phyloP scores from a whole-genome alignment of 164 flowering plant species.

The Tetracentron sinense region DNA sequence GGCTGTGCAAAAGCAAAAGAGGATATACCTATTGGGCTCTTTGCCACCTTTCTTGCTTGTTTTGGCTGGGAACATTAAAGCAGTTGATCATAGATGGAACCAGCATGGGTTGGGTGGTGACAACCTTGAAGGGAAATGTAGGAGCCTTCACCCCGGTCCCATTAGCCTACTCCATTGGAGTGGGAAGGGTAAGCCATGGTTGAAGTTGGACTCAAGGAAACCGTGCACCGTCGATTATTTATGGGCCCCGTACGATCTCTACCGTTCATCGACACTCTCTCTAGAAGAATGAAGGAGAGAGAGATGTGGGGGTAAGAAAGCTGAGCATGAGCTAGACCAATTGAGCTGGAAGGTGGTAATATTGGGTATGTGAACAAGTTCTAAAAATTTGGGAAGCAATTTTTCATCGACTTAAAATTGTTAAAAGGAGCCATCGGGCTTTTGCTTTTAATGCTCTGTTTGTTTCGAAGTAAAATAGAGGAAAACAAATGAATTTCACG shows the following conservation, averaged over 20 bases:
- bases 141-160: conserved; percentile 59
- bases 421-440: background rate
- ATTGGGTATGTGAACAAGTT: background rate
- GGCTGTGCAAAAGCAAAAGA: conserved; percentile 51
- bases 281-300: conserved; percentile 36
- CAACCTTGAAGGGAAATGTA: conserved; percentile 49
- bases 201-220: conserved; percentile 47
- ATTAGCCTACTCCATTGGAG: conserved; percentile 60
- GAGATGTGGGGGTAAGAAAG: background rate
- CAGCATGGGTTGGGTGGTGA: conserved; percentile 67
- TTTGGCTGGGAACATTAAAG: conserved; percentile 46
- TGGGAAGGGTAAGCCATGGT: conserved; percentile 63
- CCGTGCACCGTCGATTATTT: conserved; percentile 51
- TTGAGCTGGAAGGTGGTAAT: too few species aligned
- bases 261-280: conserved; percentile 25
- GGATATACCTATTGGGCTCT: conserved; percentile 53
- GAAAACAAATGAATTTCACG: too few species aligned
- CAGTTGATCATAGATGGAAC: conserved; percentile 57
- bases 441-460: too few species aligned
- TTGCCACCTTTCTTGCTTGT: conserved; percentile 53
- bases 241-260: conserved; percentile 56
- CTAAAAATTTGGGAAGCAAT: conserved; percentile 3
- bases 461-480: too few species aligned
- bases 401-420: background rate
- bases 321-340: background rate